phyloP scores from a whole-genome alignment of 495 filamentous ascomycete species.

The Elasticomyces elasticus region DNA sequence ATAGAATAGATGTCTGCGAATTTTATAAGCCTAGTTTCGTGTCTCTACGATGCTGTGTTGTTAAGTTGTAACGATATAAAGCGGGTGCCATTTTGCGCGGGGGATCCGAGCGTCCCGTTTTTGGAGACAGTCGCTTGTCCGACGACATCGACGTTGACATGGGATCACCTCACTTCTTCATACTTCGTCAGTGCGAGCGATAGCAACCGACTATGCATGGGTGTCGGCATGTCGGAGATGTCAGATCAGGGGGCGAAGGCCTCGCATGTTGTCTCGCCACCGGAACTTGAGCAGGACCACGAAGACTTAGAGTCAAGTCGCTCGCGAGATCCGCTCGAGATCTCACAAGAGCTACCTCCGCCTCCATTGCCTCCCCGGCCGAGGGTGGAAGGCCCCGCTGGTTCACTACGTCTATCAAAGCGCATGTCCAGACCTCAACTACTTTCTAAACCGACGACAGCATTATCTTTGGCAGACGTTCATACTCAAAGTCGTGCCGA shows the following conservation, averaged over 20 bases:
- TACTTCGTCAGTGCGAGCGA: too few relatives aligned
- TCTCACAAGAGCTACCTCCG: slow-evolving; percentile 20
- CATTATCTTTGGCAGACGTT: slow-evolving; percentile 67
- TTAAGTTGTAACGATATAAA: too few relatives aligned
- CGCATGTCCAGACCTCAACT: slow-evolving; percentile 36
- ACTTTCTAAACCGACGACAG: slow-evolving; percentile 70
- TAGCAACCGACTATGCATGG: not conserved
- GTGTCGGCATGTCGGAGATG: not conserved
- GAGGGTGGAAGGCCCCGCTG: slow-evolving; percentile 25
- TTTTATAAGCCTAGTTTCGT: too few relatives aligned
- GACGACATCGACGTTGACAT: too few relatives aligned
- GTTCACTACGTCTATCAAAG: slow-evolving; percentile 16
- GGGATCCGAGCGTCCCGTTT: too few relatives aligned
- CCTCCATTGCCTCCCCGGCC: slow-evolving; percentile 66
- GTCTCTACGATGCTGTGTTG: too few relatives aligned
- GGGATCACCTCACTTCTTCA: too few relatives aligned
- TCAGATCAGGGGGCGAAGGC: not conserved
- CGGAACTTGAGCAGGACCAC: not conserved
- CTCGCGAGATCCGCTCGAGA: not conserved
- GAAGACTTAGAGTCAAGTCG: not conserved
- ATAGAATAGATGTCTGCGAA: too few relatives aligned
- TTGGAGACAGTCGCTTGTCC: too few relatives aligned
- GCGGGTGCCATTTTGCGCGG: too few relatives aligned
- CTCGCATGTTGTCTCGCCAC: not conserved
- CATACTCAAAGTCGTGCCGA: slow-evolving; percentile 62